A percentile compares a stretch with the other conserved stretches of the same genome.
These are phyloP conservation scores for Plasmodium vivax DNA, from an alignment of 169 alveolate genomes.

Conservation along the genomic window DNA sequence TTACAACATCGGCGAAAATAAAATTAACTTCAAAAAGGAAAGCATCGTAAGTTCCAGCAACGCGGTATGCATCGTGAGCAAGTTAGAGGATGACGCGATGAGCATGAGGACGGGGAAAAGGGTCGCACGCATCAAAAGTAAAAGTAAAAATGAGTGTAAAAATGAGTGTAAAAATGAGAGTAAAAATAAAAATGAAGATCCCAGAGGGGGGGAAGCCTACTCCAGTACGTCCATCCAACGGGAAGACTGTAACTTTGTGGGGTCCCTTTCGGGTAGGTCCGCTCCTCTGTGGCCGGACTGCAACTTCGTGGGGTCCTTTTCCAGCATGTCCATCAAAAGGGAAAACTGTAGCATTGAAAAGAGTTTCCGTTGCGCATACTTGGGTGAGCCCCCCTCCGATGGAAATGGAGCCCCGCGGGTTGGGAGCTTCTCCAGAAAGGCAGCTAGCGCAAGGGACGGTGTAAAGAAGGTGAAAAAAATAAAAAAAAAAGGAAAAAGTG, in stretches of 20 bases:
- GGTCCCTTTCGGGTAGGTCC: neutral
- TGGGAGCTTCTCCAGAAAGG: neutral
- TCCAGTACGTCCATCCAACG: slow-evolving; percentile 1
- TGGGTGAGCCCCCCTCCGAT: neutral
- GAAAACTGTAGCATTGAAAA: neutral
- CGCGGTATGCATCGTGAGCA: neutral
- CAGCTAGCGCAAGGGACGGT: neutral
- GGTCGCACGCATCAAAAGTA: neutral
- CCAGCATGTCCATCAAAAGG: slow-evolving; percentile 17
- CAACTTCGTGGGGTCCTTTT: neutral
- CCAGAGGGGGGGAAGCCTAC: neutral
- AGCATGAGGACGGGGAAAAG: neutral
- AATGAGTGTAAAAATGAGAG: too few species aligned
- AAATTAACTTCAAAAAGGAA: slow-evolving; percentile 24
- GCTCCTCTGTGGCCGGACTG: neutral
- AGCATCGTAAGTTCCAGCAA: slow-evolving; percentile 30
- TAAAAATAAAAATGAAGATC: neutral
- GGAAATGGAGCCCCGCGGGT: neutral
- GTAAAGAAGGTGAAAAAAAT: neutral
- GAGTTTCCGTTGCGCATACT: neutral
- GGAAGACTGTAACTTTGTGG: neutral
- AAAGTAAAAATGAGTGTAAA: too few species aligned
- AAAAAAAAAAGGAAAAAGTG: neutral
- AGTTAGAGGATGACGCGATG: neutral
- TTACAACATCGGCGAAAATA: neutral